phyloP scores from a whole-genome alignment of 1,284 basidiomycete species.

The Porodaedalea pini region DNA sequence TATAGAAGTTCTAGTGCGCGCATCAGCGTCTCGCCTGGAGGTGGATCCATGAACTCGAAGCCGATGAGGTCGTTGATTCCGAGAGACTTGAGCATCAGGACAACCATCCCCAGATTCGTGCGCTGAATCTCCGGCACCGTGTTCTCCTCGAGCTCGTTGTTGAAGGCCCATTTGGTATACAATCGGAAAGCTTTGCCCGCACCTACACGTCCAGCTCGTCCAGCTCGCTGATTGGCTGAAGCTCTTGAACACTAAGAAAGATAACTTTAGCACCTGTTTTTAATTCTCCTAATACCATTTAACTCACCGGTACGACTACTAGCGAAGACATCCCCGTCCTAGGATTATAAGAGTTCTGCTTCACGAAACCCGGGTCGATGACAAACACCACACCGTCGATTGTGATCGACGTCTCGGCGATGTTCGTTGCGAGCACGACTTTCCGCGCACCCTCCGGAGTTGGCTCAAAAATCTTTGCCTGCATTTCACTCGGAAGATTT shows the following conservation, averaged over 20 bases:
- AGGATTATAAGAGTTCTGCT: constrained; percentile 97
- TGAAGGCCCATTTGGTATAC: constrained; percentile 94
- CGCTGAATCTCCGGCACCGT: constrained; percentile 98
- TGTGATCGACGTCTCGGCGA: constrained; percentile 97
- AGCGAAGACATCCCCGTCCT: constrained; percentile 95
- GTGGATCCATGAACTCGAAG: constrained; percentile 99
- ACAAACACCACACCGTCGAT: constrained; percentile 98
- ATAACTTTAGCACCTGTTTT: constrained; percentile 16
- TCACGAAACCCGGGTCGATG: constrained; percentile 96
- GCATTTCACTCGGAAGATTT: constrained; percentile 97
- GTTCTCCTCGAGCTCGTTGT: constrained; percentile 94
- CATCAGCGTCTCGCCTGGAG: constrained; percentile 98
- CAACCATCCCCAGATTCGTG: constrained; percentile 96
- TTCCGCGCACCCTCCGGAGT: constrained; percentile 96
- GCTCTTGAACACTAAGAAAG: constrained; percentile 82
- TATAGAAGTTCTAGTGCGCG: constrained; percentile 91
- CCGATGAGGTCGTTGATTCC: constrained; percentile 98
- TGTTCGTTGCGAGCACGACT: constrained; percentile 97
- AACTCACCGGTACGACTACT: constrained; percentile 84
- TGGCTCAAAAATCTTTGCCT: constrained; percentile 98
- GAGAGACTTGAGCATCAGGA: constrained; percentile 90
- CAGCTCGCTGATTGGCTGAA: constrained; percentile 95
- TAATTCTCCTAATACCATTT: neutral
- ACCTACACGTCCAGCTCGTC: constrained; percentile 94
- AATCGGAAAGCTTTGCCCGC: constrained; percentile 98